Base-by-base conservation (phyloP, 805 yeast species). In the Ogataea henricii region DNA sequence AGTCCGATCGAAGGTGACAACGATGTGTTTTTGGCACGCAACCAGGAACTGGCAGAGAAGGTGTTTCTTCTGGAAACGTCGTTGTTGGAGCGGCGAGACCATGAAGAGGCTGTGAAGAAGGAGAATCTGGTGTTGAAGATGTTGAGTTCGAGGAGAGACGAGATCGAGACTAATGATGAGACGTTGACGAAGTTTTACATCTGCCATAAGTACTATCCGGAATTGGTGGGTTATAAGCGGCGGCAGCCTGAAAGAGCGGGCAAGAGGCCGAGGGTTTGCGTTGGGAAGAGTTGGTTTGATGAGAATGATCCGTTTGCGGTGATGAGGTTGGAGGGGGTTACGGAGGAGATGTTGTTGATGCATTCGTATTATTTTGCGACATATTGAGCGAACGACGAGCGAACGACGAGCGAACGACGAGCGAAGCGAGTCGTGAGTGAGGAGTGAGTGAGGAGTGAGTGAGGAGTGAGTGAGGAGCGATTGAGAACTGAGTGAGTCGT, bases 91-190 rank as follows among this genome's bases (percentile, higher is more conserved):
- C 34, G 53, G 12, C 42, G 55, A 26, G 69, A 65, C 40, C 43
- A 50, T 17, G 54, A 56, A 42, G 47, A 47, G n/a, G 57, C 66
- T 8, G 47, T 60, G 16, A 53, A 54, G 34, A 57, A 58, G 37
- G 69, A 65, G 32, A 54, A 63, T 36, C 23, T 55, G 5, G 36
- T 64, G 5, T 47, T 65, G 40, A 56, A 57, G 6, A 52, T 49
- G 40, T 41, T 65, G 43, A 40, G 54, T n/a, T 46, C 59, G 9
- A 52, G 49, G n/a, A 42, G 54, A n/a, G 48, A 47, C 10, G 35
- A 49, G 8, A 48, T 60, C 14, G 52, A 42, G 22, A 35, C 48
- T 8, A 58, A 62, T 27, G 62, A 57, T 33, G 44, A 37, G 3
- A 49, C 43, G 25, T 14, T 56, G 14, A 14, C 51, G 6, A 23